phyloP scores from a whole-genome alignment of 352 stramenopile genomes.

The Blastocystis sp. region DNA sequence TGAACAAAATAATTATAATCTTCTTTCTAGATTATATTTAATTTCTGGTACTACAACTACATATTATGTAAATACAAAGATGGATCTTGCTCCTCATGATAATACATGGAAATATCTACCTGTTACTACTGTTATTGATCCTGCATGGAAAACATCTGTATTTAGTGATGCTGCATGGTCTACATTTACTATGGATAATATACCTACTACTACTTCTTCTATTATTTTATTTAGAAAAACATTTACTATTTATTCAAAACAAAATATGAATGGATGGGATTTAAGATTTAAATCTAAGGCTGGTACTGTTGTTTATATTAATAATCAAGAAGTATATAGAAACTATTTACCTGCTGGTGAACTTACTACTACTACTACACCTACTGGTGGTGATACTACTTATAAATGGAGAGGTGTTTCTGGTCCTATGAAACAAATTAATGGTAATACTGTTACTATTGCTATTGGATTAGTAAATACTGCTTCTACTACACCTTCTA shows the following conservation, averaged over 20 bases:
- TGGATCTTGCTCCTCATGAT: too few species aligned
- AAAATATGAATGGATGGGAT: constrained; percentile 1
- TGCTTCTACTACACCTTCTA: constrained; percentile 1
- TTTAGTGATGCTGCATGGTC: background rate
- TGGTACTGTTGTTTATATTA: constrained; percentile 13
- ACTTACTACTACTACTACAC: background rate
- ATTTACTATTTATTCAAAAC: background rate
- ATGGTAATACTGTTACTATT: constrained; percentile 1
- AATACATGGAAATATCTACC: too few species aligned
- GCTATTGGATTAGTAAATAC: background rate
- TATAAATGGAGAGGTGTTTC: background rate
- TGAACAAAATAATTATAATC: too few species aligned
- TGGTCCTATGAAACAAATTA: background rate
- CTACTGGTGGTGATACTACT: background rate
- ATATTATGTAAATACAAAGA: too few species aligned
- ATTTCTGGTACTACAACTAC: too few species aligned
- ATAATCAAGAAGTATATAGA: constrained; percentile 4
- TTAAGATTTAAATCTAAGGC: background rate
- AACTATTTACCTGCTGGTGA: constrained; percentile 10
- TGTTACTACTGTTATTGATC: constrained; percentile 4
- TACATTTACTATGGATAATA: background rate
- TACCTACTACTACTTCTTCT: background rate
- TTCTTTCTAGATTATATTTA: too few species aligned
- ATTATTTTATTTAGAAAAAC: constrained; percentile 1
- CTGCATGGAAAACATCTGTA: background rate